Evolutionary conservation across 1,284 basidiomycete species (phyloP), one percentile per base, ranked within the genome.

Genomic region (Fomitopsis betulina): DNA sequence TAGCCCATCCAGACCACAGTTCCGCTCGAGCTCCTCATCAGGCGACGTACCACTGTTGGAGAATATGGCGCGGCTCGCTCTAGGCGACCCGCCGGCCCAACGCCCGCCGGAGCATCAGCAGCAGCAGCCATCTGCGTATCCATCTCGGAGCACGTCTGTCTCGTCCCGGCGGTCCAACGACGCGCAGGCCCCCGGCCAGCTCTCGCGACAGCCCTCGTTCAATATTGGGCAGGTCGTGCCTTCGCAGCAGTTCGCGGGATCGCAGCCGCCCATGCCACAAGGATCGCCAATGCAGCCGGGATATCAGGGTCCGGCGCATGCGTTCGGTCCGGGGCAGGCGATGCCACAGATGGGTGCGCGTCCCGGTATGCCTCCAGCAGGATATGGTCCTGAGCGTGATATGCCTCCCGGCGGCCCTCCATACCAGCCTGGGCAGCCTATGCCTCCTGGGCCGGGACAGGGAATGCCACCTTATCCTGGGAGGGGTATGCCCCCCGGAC

Each of bases 11-110:
- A 21, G n/a, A 21, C 40, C 8, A 25, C n/a, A 3, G n/a, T 60
- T 63, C 17, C 67, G 66, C 25, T 64, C 59, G 23, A 65, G 65
- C 17, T 65, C 68, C 3, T 60, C 57, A 15, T 58, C 66, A 6
- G 61, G 32, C 25, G 33, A 66, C n/a, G 60, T 62, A 19, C 65
- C 68, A 15, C 60, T 68, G 32, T 56, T 62, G 3, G 62, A 65
- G 39, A 64, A 65, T 25, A 65, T 73, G 67, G 59, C 67, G 13
- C 70, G 67, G 50, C 63, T 72, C 35, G 72, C 72, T 17, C 33
- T 47, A 19, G 49, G 33, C 21, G 49, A 51, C 21, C 32, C 49
- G 49, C 49, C 27, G 23, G 23, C 43, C 21, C 43, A 45, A 10
- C 43, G 43, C 23, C 43, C 43, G 19, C 19, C 25, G 17, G 45